Conservation (phyloP, 2,329 filamentous ascomycete species). For the Juglanconis sp. region DNA sequence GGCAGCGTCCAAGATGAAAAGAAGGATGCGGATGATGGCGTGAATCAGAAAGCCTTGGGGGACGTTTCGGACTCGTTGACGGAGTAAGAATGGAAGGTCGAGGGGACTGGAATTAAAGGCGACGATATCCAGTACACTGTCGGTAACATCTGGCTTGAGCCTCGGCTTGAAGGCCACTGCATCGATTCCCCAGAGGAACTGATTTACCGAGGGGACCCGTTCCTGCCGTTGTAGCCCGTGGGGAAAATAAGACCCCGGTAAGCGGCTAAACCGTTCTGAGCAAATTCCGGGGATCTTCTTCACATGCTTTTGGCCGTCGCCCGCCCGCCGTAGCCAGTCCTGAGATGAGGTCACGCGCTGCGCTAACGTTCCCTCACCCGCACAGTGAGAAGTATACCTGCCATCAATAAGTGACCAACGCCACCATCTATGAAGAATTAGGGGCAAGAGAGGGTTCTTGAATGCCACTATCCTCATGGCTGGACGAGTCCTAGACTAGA, state of each 20-base stretch:
- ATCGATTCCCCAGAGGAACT: conserved; percentile 3
- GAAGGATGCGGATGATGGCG: background rate
- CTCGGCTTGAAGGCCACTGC: conserved; percentile 16
- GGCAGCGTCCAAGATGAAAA: background rate
- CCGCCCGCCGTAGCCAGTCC: background rate
- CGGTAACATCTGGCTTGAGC: conserved; percentile 13
- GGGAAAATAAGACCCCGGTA: conserved; percentile 4
- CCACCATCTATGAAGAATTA: too few relatives aligned
- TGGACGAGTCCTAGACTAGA: too few relatives aligned
- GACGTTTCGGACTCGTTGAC: too few relatives aligned
- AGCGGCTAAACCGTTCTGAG: conserved; percentile 5
- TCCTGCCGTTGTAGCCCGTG: conserved; percentile 4
- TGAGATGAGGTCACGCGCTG: conserved; percentile 16
- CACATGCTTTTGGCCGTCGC: conserved; percentile 15
- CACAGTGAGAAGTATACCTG: too few relatives aligned
- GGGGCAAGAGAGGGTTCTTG: background rate
- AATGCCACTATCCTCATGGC: too few relatives aligned
- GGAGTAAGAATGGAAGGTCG: too few relatives aligned
- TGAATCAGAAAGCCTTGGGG: background rate
- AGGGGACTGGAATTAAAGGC: background rate
- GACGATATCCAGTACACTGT: background rate
- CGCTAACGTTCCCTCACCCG: background rate
- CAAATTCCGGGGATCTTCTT: conserved; percentile 1
- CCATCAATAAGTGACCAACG: too few relatives aligned
- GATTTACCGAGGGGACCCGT: conserved; percentile 9